Percentiles rank a stretch among this genome's conserved stretches.
Conservation (phyloP, 305 asterid genomes). For the Solanum aculeatissimum region DNA sequence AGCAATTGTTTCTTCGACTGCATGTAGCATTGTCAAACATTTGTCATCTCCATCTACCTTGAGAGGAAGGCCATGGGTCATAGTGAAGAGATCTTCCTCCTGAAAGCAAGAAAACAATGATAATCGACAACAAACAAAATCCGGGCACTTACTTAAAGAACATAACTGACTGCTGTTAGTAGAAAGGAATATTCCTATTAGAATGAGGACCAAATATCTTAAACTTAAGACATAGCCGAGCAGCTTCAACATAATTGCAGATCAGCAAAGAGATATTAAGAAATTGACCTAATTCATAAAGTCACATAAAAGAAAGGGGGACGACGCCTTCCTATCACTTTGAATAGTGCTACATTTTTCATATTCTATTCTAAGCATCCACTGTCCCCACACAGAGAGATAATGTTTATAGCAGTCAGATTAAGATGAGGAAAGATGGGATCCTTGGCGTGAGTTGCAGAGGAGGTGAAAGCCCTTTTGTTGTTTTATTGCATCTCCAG, state of each 20-base stretch:
- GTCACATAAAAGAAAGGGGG: neutral
- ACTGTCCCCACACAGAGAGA: neutral
- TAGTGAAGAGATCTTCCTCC: constrained; percentile 94
- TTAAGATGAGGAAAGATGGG: neutral
- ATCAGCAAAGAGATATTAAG: neutral
- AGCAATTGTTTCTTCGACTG: constrained; percentile 84
- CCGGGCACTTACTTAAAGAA: neutral
- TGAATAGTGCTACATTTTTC: neutral
- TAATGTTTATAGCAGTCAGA: neutral
- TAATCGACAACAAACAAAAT: neutral
- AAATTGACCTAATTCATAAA: neutral
- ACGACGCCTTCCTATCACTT: neutral
- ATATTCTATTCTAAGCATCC: neutral
- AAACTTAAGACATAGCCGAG: neutral
- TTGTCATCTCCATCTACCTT: constrained; percentile 94
- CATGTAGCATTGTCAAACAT: constrained; percentile 80
- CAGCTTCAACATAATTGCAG: neutral
- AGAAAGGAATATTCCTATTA: neutral
- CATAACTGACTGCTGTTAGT: neutral
- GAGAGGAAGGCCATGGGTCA: constrained; percentile 84
- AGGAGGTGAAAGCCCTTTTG: neutral
- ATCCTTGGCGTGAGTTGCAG: neutral
- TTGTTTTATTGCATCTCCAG: neutral
- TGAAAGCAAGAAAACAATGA: constrained; percentile 12
- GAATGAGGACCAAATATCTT: neutral